Percentiles rank a stretch among this genome's conserved stretches.
phyloP scores from a whole-genome alignment of 2,329 filamentous ascomycete species.

The Amesomyces nigricolor region DNA sequence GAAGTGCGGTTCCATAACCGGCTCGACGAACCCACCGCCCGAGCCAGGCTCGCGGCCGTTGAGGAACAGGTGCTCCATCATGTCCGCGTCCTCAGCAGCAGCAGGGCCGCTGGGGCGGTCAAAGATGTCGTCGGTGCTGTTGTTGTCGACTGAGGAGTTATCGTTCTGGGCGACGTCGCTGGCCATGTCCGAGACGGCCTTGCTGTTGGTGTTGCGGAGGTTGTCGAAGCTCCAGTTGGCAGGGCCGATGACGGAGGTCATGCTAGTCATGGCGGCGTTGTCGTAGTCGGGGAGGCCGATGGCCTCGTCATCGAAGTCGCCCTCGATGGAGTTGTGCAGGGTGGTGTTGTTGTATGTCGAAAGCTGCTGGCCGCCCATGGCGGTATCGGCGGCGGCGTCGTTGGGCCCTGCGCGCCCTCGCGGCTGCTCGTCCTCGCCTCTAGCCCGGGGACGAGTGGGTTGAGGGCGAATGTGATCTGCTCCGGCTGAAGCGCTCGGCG shows the following conservation, averaged over 20 bases:
- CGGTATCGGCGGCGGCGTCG: slow-evolving; percentile 21
- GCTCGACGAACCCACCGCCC: slow-evolving; percentile 20
- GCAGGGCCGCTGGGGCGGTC: slow-evolving; percentile 7
- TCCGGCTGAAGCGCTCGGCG: slow-evolving; percentile 80
- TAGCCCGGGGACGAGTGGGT: slow-evolving; percentile 56
- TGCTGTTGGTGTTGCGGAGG: slow-evolving; percentile 31
- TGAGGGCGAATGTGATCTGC: slow-evolving; percentile 67
- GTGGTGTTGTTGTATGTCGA: slow-evolving; percentile 19
- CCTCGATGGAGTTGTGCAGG: slow-evolving; percentile 27
- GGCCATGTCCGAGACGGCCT: slow-evolving; percentile 30
- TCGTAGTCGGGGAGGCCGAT: slow-evolving; percentile 37
- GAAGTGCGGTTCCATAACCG: slow-evolving; percentile 24
- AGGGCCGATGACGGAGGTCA: slow-evolving; percentile 25
- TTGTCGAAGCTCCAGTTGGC: slow-evolving; percentile 45
- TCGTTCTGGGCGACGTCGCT: slow-evolving; percentile 36
- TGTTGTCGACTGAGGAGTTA: slow-evolving; percentile 32
- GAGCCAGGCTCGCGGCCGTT: slow-evolving; percentile 20
- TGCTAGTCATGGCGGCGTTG: slow-evolving; percentile 26
- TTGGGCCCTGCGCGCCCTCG: slow-evolving; percentile 14
- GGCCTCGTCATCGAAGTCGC: slow-evolving; percentile 38
- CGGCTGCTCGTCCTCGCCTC: slow-evolving; percentile 25
- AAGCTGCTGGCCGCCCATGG: slow-evolving; percentile 12
- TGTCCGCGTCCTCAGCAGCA: slow-evolving; percentile 25
- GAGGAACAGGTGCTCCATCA: slow-evolving; percentile 29
- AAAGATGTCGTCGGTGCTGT: slow-evolving; percentile 20